These are phyloP conservation scores for Eimeria praecox DNA, from an alignment of 169 alveolate species.

Conservation along the genomic window DNA sequence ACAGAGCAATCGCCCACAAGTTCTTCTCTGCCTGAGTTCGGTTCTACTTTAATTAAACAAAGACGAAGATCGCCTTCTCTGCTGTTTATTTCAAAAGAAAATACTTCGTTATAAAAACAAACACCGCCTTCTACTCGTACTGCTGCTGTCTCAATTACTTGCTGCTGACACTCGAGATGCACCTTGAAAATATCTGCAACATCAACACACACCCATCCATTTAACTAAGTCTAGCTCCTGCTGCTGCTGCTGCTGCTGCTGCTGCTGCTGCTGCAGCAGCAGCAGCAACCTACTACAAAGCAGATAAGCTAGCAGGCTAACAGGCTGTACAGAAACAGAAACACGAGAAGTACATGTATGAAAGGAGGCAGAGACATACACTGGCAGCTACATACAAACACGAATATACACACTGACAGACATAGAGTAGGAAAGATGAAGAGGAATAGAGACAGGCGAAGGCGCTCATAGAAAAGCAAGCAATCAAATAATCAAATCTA, in stretches of 20 bases:
- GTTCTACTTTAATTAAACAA: constrained; percentile 69
- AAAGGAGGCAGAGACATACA: not conserved
- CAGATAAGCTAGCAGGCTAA: not conserved
- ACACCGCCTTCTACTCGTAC: constrained; percentile 45
- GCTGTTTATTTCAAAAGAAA: constrained; percentile 55
- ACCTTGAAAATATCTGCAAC: constrained; percentile 62
- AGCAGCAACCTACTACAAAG: not conserved
- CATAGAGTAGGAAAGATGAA: not conserved
- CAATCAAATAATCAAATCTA: too few species aligned
- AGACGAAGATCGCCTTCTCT: constrained; percentile 71
- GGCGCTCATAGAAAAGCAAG: too few species aligned
- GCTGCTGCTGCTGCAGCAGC: too few species aligned
- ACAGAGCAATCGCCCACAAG: constrained; percentile 76
- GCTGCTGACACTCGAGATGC: constrained; percentile 79
- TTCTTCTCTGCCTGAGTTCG: constrained; percentile 64
- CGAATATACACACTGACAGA: too few species aligned
- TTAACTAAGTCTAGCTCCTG: too few species aligned
- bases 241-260: too few species aligned
- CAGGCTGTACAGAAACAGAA: not conserved
- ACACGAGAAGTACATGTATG: too few species aligned
- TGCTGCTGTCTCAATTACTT: constrained; percentile 75
- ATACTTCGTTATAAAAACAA: constrained; percentile 66
- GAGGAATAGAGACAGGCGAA: too few species aligned
- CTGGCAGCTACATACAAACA: not conserved
- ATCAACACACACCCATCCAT: not conserved